Evolutionary conservation across 1,284 basidiomycete genomes (phyloP), one percentile per base, ranked within the genome.

Genomic region (Termitomyces sp.): DNA sequence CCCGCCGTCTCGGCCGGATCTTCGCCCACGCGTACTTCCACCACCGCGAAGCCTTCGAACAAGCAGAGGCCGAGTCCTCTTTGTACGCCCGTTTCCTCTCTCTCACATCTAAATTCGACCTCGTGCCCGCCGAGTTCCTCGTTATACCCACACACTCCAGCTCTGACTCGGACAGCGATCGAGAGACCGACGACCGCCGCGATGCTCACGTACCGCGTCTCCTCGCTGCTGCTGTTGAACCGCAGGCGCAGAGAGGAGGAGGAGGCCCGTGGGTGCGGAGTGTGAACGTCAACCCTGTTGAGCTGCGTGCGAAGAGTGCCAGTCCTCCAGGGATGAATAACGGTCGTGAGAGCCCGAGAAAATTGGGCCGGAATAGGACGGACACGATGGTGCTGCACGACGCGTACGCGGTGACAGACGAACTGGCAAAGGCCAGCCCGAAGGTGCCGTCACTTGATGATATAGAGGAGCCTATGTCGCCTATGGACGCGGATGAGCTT

Each of bases 11-110:
- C 2, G 93, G 93, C 5, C 84, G 96, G 44, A 94, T 97, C 62
- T 98, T 99, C 66, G 91, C 91, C 0, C 96, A 99, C 68, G 93
- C 94, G 1, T 96, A 92, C 73, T 93, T 88, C 72, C 91, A 93
- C 66, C 93, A 98, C 69, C 86, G 90, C 53, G 94, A 96, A 63
- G 82, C 86, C 0, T 97, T 95, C 63, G 86, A 92, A 60, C 86
- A 90, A 62, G 90, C 90, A 40, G 93, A 96, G 69, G 89, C 86
- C 2, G 93, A 97, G 68, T 93, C 89, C 5, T 89, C 88, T 0
- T 77, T 98, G 1, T 97, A 97, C 64, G 86, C 88, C 28, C 87
- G 95, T 57, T 98, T 98, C 74, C 79, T 91, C 49, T 85, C 85
- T 3, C 81, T 98, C 52, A 88, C 88, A 9, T 77, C 82, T 54